A percentile compares a stretch with the other conserved stretches of the same genome.
Conservation (phyloP, 106 monocot species). For the Dendrobium chrysotoxum region DNA sequence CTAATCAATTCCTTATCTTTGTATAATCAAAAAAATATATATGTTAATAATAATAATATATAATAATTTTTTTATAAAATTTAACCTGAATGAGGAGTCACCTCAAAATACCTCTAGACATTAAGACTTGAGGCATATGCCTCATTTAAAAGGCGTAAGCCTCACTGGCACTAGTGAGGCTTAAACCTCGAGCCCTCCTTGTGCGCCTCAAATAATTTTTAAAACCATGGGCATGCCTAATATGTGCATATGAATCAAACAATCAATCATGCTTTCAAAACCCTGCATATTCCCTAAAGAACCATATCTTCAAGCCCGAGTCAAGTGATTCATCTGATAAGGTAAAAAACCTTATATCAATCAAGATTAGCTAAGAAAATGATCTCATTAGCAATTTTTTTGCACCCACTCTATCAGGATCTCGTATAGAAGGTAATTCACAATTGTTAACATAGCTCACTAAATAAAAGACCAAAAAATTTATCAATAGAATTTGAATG, state of each 20-base stretch:
- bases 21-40: too few species aligned
- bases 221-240: background rate
- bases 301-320: background rate
- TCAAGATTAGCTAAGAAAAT: background rate
- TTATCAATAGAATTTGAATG: background rate
- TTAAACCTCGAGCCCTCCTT: too few species aligned
- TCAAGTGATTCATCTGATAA: background rate
- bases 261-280: background rate
- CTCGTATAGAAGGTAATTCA: background rate
- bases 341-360: background rate
- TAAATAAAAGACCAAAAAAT: background rate
- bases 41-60: too few species aligned
- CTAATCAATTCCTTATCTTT: too few species aligned
- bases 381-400: background rate
- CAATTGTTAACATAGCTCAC: background rate
- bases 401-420: background rate
- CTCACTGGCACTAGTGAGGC: too few species aligned
- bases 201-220: background rate
- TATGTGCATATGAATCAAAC: background rate
- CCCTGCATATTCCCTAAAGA: background rate
- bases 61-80: too few species aligned
- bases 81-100: too few species aligned
- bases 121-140: too few species aligned
- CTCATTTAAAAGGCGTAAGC: too few species aligned
- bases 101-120: too few species aligned